Percentiles rank a stretch among this genome's conserved stretches.
Evolutionary conservation across 345 rosid genomes (phyloP).

Genomic region (Acer negundo): DNA sequence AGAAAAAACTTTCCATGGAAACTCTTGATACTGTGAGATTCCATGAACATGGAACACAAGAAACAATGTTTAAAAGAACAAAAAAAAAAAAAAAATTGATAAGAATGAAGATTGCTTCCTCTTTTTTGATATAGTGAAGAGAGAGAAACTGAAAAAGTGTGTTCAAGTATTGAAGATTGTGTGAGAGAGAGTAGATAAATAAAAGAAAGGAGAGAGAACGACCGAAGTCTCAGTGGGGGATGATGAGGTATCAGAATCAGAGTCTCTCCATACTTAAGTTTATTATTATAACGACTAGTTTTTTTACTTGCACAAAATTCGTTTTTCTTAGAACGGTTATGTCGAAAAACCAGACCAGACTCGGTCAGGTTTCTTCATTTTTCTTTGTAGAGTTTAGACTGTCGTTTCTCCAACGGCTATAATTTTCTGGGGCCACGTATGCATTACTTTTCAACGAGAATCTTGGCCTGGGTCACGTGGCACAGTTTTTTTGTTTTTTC

Average conservation of each 20-base stretch:
- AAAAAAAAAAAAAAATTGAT: neutral
- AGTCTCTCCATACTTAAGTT: neutral
- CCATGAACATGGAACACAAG: slow-evolving; percentile 39
- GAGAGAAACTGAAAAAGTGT: neutral
- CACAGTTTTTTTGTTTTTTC: neutral
- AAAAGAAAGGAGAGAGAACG: slow-evolving; percentile 9
- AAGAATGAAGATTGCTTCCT: slow-evolving; percentile 9
- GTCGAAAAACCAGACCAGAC: neutral
- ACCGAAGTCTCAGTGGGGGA: neutral
- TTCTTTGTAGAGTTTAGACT: neutral
- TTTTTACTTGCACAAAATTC: slow-evolving; percentile 10
- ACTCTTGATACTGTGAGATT: slow-evolving; percentile 15
- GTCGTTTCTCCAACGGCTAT: neutral
- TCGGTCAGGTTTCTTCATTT: neutral
- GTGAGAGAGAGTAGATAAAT: slow-evolving; percentile 25
- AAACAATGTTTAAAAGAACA: slow-evolving; percentile 17
- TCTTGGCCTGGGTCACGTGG: slow-evolving; percentile 7
- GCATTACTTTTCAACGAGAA: neutral
- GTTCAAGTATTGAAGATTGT: neutral
- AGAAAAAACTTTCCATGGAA: slow-evolving; percentile 17
- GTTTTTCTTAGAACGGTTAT: slow-evolving; percentile 22
- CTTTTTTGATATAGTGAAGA: slow-evolving; percentile 14
- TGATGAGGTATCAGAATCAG: slow-evolving; percentile 10
- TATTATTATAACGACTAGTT: slow-evolving; percentile 42
- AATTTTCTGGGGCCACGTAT: neutral